phyloP scores from a whole-genome alignment of 1,139 yeast genomes.

The Wickerhamomyces sp. region DNA sequence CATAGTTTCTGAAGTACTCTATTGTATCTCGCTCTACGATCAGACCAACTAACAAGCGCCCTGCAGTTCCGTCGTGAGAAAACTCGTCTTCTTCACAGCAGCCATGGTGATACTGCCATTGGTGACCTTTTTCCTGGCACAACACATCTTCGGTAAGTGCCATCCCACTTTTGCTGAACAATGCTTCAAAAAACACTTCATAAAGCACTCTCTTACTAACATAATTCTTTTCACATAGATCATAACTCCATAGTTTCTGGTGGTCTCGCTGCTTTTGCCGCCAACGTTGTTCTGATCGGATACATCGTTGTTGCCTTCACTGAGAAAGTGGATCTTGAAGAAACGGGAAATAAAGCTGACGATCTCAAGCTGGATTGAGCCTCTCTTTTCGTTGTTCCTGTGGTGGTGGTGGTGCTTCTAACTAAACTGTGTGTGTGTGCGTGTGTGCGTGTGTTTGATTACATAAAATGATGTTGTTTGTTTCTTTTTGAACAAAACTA shows the following conservation, averaged over 20 bases:
- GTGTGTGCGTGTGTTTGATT: too few relatives aligned
- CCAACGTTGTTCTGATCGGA: slow-evolving; percentile 81
- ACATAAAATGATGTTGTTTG: not conserved
- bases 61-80: slow-evolving; percentile 36
- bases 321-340: slow-evolving; percentile 52
- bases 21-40: too few relatives aligned
- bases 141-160: slow-evolving; percentile 37
- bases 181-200: too few relatives aligned
- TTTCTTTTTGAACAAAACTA: too few relatives aligned
- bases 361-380: slow-evolving; percentile 30
- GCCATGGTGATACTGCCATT: slow-evolving; percentile 86
- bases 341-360: slow-evolving; percentile 31
- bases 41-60: slow-evolving; percentile 3
- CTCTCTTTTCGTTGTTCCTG: too few relatives aligned
- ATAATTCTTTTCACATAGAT: slow-evolving; percentile 1
- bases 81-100: slow-evolving; percentile 79
- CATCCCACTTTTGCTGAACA: too few relatives aligned
- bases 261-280: slow-evolving; percentile 82
- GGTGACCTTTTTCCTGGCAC: slow-evolving; percentile 61
- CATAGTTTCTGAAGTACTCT: too few relatives aligned
- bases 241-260: slow-evolving; percentile 72
- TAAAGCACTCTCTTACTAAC: slow-evolving; percentile 6
- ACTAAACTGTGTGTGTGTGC: too few relatives aligned
- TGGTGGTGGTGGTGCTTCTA: too few relatives aligned
- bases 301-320: slow-evolving; percentile 83